Percentiles rank a stretch among this genome's conserved stretches.
phyloP scores from a whole-genome alignment of 352 stramenopile species.

The Pilasporangium apinafurcum region DNA sequence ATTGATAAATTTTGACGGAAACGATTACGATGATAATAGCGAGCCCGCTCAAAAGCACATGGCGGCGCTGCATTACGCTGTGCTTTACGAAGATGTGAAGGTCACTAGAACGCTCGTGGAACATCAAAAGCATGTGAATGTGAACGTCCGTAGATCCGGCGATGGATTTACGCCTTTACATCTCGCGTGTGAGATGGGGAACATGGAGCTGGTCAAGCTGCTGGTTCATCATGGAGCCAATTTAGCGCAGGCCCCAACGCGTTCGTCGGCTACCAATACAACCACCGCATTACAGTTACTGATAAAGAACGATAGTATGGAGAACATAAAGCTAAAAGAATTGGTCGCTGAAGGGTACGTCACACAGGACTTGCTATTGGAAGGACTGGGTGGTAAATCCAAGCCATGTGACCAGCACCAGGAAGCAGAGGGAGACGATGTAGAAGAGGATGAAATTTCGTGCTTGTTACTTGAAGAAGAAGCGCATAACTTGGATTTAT shows the following conservation, averaged over 20 bases:
- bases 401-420: slow-evolving; percentile 4
- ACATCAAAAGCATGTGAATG: slow-evolving; percentile 27
- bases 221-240: slow-evolving; percentile 46
- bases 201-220: slow-evolving; percentile 37
- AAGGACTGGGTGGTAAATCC: slow-evolving; percentile 16
- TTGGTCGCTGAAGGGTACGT: slow-evolving; percentile 33
- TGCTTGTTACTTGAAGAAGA: slow-evolving; percentile 55
- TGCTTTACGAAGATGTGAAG: slow-evolving; percentile 46
- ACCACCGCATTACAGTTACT: slow-evolving; percentile 47
- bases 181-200: slow-evolving; percentile 48
- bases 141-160: slow-evolving; percentile 48
- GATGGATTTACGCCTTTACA: slow-evolving; percentile 65
- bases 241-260: slow-evolving; percentile 40
- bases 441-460: slow-evolving; percentile 3
- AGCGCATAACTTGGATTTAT: slow-evolving; percentile 40
- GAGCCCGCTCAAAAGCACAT: slow-evolving; percentile 35
- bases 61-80: slow-evolving; percentile 52
- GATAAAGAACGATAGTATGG: slow-evolving; percentile 37
- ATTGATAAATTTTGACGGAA: slow-evolving; percentile 11
- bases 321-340: slow-evolving; percentile 37
- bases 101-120: slow-evolving; percentile 29
- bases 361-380: slow-evolving; percentile 32
- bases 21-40: slow-evolving; percentile 12
- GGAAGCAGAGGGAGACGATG: slow-evolving; percentile 7
- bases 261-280: slow-evolving; percentile 20